A percentile compares a stretch with the other conserved stretches of the same genome.
phyloP scores from a whole-genome alignment of 305 asterid genomes.

The Fraxinus ornus region DNA sequence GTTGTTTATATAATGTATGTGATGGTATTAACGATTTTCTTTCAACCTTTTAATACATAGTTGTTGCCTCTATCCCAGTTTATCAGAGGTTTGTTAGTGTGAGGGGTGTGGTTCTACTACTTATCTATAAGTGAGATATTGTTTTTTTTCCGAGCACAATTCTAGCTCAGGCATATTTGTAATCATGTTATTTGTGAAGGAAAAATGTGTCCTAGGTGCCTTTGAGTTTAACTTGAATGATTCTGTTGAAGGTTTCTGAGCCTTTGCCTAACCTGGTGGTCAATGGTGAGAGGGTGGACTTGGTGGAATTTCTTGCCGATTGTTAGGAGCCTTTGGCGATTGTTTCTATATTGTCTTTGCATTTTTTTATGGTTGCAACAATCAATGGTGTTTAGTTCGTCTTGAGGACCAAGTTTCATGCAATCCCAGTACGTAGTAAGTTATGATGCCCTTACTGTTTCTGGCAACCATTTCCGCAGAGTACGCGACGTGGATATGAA shows the following conservation, averaged over 20 bases:
- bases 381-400: slow-evolving; percentile 96
- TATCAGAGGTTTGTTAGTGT: slow-evolving; percentile 1
- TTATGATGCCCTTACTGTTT: slow-evolving; percentile 99
- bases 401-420: slow-evolving; percentile 93
- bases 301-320: slow-evolving; percentile 80
- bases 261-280: slow-evolving; percentile 75
- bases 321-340: slow-evolving; percentile 95
- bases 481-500: slow-evolving; percentile 99
- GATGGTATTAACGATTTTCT: not conserved
- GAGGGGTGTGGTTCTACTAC: slow-evolving; percentile 23
- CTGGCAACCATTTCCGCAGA: slow-evolving; percentile 99
- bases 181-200: slow-evolving; percentile 57
- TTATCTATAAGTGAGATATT: slow-evolving; percentile 25
- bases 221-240: slow-evolving; percentile 73
- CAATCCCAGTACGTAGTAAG: slow-evolving; percentile 79
- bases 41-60: not conserved
- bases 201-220: slow-evolving; percentile 46
- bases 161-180: slow-evolving; percentile 47
- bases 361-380: slow-evolving; percentile 93
- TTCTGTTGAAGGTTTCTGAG: slow-evolving; percentile 88
- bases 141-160: slow-evolving; percentile 40
- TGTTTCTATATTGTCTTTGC: slow-evolving; percentile 89
- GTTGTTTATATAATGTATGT: not conserved
- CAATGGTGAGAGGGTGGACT: slow-evolving; percentile 91
- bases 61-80: slow-evolving; percentile 13